Conservation (phyloP, 2,329 filamentous ascomycete species). For the Sclerotiophoma versabilis region DNA sequence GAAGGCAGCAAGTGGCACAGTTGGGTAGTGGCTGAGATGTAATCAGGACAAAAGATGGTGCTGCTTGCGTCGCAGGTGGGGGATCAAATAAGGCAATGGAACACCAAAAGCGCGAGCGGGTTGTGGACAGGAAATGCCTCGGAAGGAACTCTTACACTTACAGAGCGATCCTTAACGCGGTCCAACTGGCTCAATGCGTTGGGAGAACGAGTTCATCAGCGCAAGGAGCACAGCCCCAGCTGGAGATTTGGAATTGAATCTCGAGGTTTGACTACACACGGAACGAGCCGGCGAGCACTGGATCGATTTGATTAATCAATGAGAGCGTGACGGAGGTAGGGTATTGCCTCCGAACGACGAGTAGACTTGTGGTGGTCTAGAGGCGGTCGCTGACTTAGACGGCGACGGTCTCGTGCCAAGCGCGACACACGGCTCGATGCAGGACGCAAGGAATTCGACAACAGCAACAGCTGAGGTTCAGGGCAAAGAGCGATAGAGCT, state of each 20-base stretch:
- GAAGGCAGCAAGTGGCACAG: constrained; percentile 15
- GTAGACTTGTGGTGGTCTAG: constrained; percentile 18
- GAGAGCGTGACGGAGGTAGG: neutral
- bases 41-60: constrained; percentile 39
- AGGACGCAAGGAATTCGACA: constrained; percentile 9
- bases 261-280: constrained; percentile 10
- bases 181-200: constrained; percentile 23
- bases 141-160: constrained; percentile 32
- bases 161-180: constrained; percentile 30
- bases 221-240: constrained; percentile 14
- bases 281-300: constrained; percentile 14
- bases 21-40: constrained; percentile 22
- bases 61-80: constrained; percentile 16
- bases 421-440: constrained; percentile 11
- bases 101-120: constrained; percentile 24
- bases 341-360: constrained; percentile 9
- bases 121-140: constrained; percentile 16
- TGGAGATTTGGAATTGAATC: constrained; percentile 15
- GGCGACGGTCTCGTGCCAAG: constrained; percentile 10
- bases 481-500: constrained; percentile 1
- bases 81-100: constrained; percentile 21
- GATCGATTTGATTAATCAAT: constrained; percentile 14
- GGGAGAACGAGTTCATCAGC: constrained; percentile 8
- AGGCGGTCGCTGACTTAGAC: constrained; percentile 13
- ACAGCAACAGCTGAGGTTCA: constrained; percentile 6